Conservation (phyloP, 768 basidiomycete genomes). For the Tremella fuciformis region DNA sequence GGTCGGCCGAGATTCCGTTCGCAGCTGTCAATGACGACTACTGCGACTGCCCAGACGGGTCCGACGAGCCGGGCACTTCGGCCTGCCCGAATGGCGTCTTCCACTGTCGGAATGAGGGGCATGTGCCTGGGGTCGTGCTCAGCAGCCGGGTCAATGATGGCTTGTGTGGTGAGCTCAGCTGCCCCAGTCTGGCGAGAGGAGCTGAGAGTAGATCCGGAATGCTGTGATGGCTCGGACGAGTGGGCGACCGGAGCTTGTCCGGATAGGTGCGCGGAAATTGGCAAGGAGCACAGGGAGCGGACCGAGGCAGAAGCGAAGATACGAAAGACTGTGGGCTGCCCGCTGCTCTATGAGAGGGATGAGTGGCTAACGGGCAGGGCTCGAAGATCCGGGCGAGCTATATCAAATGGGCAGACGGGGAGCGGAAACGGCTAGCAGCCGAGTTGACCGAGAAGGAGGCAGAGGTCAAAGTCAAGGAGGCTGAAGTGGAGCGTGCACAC, state of each 20-base stretch:
- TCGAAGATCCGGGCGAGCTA: slow-evolving; percentile 87
- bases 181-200: neutral
- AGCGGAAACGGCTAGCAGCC: slow-evolving; percentile 76
- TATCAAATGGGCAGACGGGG: slow-evolving; percentile 79
- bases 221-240: slow-evolving; percentile 97
- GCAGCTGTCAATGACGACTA: slow-evolving; percentile 85
- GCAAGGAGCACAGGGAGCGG: slow-evolving; percentile 66
- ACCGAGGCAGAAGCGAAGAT: slow-evolving; percentile 72
- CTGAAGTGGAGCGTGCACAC: slow-evolving; percentile 69
- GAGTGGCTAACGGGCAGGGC: slow-evolving; percentile 59
- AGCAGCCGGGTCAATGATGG: slow-evolving; percentile 87
- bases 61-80: slow-evolving; percentile 92
- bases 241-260: slow-evolving; percentile 67
- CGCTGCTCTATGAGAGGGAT: neutral
- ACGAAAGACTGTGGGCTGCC: slow-evolving; percentile 65
- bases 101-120: slow-evolving; percentile 83
- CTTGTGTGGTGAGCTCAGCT: slow-evolving; percentile 69
- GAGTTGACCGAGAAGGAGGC: slow-evolving; percentile 59
- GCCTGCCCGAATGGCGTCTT: slow-evolving; percentile 66
- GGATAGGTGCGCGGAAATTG: slow-evolving; percentile 72
- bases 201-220: slow-evolving; percentile 67
- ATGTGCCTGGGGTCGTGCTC: slow-evolving; percentile 74
- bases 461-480: slow-evolving; percentile 65
- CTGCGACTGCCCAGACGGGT: slow-evolving; percentile 92
- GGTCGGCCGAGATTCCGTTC: slow-evolving; percentile 73